Evolutionary conservation across 2,329 filamentous ascomycete genomes (phyloP), one percentile per base, ranked within the genome.

Genomic region (Fusarium longipes): DNA sequence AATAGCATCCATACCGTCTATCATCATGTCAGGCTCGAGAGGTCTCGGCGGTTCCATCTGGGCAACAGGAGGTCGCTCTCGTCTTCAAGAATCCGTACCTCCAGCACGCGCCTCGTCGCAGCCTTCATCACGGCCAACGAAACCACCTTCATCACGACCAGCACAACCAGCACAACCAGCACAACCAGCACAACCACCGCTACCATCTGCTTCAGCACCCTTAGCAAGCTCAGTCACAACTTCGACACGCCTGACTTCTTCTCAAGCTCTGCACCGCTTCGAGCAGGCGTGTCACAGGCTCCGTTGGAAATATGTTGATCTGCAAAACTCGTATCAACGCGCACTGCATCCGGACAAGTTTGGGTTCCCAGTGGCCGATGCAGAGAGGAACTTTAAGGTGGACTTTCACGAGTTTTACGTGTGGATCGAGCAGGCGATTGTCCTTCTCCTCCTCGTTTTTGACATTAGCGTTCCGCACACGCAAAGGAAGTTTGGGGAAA

Each of bases 331-430:
- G 3, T 90, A 89, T 72, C 76, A 75, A n/a, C 78, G 81, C 3
- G 87, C 87, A 0, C 78, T 79, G 24, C 75, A 78, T 33, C 79
- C 80, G 8, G 57, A 74, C 2, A 72, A 74, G 2, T 75, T 70
- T 32, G 77, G 73, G 38, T 79, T 82, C 42, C 70, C 77, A 0
- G 70, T 73, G 20, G 74, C 76, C 7, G 83, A 86, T 65, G 85
- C 85, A 0, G 87, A 90, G 75, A 82, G 86, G 17, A 92, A 92
- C 83, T 93, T 93, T 81, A 92, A 93, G 75, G 83, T 93, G 9
- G 91, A 93, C 73, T 93, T 93, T 65, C 89, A 91, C 77, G 91
- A 93, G 73, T 93, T 90, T 76, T 93, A 93, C 78, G 87, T 87
- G 50, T 83, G 91, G 33, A 84, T 93, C 8, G 91, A 93, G 77